These are phyloP conservation scores for Mycosphaerelloides madeirae DNA, from an alignment of 2,329 filamentous ascomycete species.

Conservation along the genomic window DNA sequence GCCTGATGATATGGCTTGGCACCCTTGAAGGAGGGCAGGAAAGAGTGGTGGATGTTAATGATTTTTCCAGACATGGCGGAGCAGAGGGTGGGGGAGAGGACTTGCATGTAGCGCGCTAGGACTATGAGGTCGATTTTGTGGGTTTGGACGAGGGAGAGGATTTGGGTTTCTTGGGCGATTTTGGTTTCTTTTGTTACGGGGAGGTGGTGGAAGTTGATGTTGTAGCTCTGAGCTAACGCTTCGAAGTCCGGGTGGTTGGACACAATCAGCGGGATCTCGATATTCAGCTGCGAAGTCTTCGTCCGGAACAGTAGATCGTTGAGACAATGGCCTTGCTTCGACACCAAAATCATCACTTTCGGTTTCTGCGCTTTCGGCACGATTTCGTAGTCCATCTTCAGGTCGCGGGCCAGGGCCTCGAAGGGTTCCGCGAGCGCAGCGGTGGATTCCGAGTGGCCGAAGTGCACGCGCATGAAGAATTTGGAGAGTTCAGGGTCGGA, in stretches of 20 bases:
- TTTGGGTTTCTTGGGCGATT: constrained; percentile 63
- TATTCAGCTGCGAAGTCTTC: constrained; percentile 66
- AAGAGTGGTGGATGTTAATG: constrained; percentile 89
- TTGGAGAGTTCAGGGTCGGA: constrained; percentile 67
- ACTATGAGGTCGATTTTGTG: constrained; percentile 74
- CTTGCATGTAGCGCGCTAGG: constrained; percentile 82
- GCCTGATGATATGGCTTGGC: constrained; percentile 86
- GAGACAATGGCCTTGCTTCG: constrained; percentile 80
- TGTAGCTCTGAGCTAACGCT: constrained; percentile 65
- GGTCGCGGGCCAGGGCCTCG: constrained; percentile 55
- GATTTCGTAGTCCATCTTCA: constrained; percentile 68
- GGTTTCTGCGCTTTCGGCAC: constrained; percentile 65
- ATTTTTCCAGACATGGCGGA: constrained; percentile 76
- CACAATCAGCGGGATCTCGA: constrained; percentile 72
- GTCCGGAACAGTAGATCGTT: constrained; percentile 79
- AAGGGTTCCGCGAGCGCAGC: constrained; percentile 54
- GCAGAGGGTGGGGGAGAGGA: constrained; percentile 70
- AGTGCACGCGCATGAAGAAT: constrained; percentile 88
- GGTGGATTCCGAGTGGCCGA: constrained; percentile 55
- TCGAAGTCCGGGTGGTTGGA: constrained; percentile 76
- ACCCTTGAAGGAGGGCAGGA: constrained; percentile 82
- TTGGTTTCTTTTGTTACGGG: constrained; percentile 78
- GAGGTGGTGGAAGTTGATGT: constrained; percentile 74
- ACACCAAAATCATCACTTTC: constrained; percentile 80
- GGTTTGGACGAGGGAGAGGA: constrained; percentile 65